phyloP scores from a whole-genome alignment of 2,329 filamentous ascomycete genomes.

The Talaromyces islandicus region DNA sequence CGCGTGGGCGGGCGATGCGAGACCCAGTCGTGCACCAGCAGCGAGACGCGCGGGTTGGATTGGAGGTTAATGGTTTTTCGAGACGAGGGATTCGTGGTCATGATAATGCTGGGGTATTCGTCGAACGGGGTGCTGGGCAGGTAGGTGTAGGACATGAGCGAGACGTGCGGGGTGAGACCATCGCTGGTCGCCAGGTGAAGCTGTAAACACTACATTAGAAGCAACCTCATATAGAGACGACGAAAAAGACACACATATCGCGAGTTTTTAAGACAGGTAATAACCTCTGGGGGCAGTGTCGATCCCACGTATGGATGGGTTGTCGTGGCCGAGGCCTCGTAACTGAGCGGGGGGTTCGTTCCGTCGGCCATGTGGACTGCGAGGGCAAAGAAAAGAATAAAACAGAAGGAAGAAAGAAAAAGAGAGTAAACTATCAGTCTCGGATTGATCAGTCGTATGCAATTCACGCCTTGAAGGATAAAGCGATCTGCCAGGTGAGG shows the following conservation, averaged over 20 bases:
- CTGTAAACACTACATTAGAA: slow-evolving; percentile 39
- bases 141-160: slow-evolving; percentile 99
- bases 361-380: slow-evolving; percentile 33
- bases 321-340: slow-evolving; percentile 67
- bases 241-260: slow-evolving; percentile 65
- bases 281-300: slow-evolving; percentile 73
- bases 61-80: slow-evolving; percentile 70
- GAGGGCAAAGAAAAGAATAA: not conserved
- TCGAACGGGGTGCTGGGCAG: slow-evolving; percentile 70
- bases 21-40: slow-evolving; percentile 98
- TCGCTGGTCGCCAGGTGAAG: slow-evolving; percentile 92
- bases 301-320: slow-evolving; percentile 65
- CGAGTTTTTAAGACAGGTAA: slow-evolving; percentile 87
- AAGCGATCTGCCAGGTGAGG: not conserved
- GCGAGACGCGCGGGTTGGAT: slow-evolving; percentile 77
- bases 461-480: not conserved
- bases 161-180: slow-evolving; percentile 79
- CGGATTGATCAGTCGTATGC: not conserved
- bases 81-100: slow-evolving; percentile 77
- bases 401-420: not conserved
- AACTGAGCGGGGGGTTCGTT: slow-evolving; percentile 64
- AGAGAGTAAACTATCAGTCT: not conserved
- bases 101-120: slow-evolving; percentile 76
- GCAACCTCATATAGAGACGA: slow-evolving; percentile 4
- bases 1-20: slow-evolving; percentile 82